Evolutionary conservation across 73 alveolate species (phyloP).

Genomic region (Tetrahymena malaccensis): DNA sequence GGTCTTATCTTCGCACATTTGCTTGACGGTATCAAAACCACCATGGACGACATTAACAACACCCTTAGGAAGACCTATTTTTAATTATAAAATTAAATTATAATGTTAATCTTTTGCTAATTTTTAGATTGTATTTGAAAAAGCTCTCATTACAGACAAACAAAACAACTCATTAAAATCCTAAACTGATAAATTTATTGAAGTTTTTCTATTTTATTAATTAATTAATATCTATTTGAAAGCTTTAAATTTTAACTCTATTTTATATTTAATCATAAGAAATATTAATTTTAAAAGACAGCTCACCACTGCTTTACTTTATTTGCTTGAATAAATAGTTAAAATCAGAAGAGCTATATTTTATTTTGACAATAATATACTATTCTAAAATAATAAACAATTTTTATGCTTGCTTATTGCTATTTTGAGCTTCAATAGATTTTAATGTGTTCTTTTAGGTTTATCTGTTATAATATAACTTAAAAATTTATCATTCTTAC

Average conservation of each 20-base stretch:
- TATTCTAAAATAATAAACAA: no score
- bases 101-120: neutral
- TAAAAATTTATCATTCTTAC: neutral
- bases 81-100: neutral
- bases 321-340: neutral
- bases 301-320: neutral
- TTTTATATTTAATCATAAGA: no score
- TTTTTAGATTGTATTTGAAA: no score
- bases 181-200: no score
- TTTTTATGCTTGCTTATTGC: neutral
- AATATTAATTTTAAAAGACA: no score
- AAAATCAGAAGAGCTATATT: neutral
- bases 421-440: neutral
- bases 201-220: no score
- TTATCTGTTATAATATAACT: neutral
- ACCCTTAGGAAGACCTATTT: slow-evolving; percentile 81
- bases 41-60: slow-evolving; percentile 85
- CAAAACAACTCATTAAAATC: no score
- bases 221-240: no score
- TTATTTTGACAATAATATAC: neutral
- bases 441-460: neutral
- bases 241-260: no score
- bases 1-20: slow-evolving; percentile 76
- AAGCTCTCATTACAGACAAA: no score
- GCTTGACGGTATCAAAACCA: slow-evolving; percentile 82